These are phyloP conservation scores for Macrolepiota fuliginosa DNA, from an alignment of 768 basidiomycete genomes.

Conservation along the genomic window DNA sequence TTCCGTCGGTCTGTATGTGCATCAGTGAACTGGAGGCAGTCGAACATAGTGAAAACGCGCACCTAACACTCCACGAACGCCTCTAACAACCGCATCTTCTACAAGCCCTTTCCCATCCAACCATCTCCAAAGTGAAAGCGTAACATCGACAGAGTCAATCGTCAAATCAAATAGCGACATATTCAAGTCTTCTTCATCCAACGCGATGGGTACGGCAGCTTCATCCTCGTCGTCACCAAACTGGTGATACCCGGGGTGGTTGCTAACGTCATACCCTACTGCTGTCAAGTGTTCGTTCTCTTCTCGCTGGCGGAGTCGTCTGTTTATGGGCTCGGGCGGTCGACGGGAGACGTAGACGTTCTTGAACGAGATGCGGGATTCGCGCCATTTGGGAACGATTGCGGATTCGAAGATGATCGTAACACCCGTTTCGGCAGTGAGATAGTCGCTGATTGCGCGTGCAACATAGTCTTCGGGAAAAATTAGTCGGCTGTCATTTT, in stretches of 20 bases:
- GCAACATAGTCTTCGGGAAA: conserved; percentile 71
- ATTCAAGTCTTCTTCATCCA: conserved; percentile 57
- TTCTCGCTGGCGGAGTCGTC: conserved; percentile 11
- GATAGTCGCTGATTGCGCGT: conserved; percentile 83
- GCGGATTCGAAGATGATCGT: conserved; percentile 97
- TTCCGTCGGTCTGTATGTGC: conserved; percentile 74
- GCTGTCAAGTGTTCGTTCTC: conserved; percentile 50
- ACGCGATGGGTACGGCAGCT: conserved; percentile 20
- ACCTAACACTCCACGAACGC: conserved; percentile 93
- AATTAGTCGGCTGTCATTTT: not conserved
- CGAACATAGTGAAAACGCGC: conserved; percentile 20
- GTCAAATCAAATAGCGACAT: conserved; percentile 92
- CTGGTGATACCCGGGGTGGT: conserved; percentile 69
- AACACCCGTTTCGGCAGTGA: conserved; percentile 91
- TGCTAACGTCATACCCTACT: conserved; percentile 73
- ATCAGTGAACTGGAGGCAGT: not conserved
- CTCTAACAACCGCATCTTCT: conserved; percentile 87
- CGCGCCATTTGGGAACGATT: conserved; percentile 97
- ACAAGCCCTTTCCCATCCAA: conserved; percentile 93
- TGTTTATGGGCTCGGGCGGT: conserved; percentile 33
- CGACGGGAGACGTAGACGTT: conserved; percentile 93
- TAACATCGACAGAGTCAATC: conserved; percentile 94
- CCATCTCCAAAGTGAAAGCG: conserved; percentile 88
- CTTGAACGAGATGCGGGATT: conserved; percentile 93
- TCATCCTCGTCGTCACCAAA: conserved; percentile 55